Evolutionary conservation across 2,329 filamentous ascomycete genomes (phyloP), one percentile per base, ranked within the genome.

Genomic region (Hypocreales sp.): DNA sequence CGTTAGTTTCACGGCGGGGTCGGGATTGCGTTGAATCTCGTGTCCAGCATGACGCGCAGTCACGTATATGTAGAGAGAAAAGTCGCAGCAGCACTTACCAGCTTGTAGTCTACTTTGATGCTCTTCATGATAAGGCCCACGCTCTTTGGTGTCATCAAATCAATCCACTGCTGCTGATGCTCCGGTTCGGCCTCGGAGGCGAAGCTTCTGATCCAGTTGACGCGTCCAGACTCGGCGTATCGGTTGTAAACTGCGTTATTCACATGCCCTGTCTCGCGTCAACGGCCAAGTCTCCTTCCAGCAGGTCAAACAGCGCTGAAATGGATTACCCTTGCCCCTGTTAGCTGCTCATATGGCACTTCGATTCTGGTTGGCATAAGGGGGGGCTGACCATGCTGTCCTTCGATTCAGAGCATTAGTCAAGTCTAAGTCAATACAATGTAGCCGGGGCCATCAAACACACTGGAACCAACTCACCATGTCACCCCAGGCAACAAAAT

Each of bases 201-300:
- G 39, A 81, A 76, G 42, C 83, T 77, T 31, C 63, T 61, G 15
- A 74, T 64, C 77, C 80, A 92, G 42, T 84, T 81, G 18, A 87
- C 68, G 20, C 86, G 68, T 4, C 74, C 75, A 5, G 77, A 76
- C 49, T 94, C 86, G 20, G 83, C 83, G 48, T 81, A 92, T 34
- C 79, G 69, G 40, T 79, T 74, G 50, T 92, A 92, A 37, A 69
- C 71, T 35, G 86, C 74, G 41, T 92, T 92, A 48, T 92, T 93
- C 26, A 93, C 78, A 50, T 93, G 83, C 7, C 45, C 47, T 51
- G 19, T 11, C 15, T 7, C 4, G 2, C 5, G 23, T 37, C 31
- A 37, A 21, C n/a, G n/a, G n/a, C n/a, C n/a, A n/a, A n/a, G n/a
- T n/a, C n/a, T n/a, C n/a, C n/a, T n/a, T n/a, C n/a, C n/a, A n/a